Conservation (phyloP, 139 green algal species). For the Chlamydomonas incerta region DNA sequence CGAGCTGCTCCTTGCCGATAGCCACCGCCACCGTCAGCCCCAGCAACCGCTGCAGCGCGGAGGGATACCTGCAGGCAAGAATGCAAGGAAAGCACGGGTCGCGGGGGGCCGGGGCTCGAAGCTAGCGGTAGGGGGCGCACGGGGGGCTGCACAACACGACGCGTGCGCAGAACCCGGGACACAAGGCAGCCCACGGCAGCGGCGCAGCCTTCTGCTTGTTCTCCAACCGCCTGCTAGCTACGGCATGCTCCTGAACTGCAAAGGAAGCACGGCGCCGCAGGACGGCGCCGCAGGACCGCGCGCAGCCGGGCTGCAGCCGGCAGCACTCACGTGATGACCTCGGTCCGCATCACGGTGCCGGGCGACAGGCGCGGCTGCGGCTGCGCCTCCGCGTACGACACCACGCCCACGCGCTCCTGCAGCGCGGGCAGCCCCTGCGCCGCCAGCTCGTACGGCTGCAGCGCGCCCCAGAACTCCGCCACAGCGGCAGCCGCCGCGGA, state of each 20-base stretch:
- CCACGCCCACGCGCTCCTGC: slow-evolving; percentile 2
- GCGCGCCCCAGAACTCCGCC: neutral
- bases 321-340: slow-evolving; percentile 4
- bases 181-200: too few relatives aligned
- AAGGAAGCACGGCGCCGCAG: too few relatives aligned
- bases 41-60: slow-evolving; percentile 26
- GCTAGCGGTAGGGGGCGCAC: too few relatives aligned
- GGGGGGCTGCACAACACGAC: too few relatives aligned
- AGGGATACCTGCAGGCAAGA: slow-evolving; percentile 11
- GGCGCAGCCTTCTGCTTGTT: too few relatives aligned
- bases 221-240: too few relatives aligned
- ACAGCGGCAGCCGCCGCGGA: too few relatives aligned
- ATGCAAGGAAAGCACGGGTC: too few relatives aligned
- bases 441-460: slow-evolving; percentile 16
- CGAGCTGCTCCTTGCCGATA: slow-evolving; percentile 22
- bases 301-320: neutral
- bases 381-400: slow-evolving; percentile 30
- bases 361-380: neutral
- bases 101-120: too few relatives aligned
- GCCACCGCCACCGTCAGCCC: slow-evolving; percentile 16
- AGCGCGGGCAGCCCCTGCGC: slow-evolving; percentile 8
- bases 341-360: slow-evolving; percentile 2
- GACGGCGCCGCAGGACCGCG: too few relatives aligned
- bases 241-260: too few relatives aligned
- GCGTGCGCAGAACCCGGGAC: too few relatives aligned